phyloP scores from a whole-genome alignment of 768 basidiomycete species.

The Boletales sp. region DNA sequence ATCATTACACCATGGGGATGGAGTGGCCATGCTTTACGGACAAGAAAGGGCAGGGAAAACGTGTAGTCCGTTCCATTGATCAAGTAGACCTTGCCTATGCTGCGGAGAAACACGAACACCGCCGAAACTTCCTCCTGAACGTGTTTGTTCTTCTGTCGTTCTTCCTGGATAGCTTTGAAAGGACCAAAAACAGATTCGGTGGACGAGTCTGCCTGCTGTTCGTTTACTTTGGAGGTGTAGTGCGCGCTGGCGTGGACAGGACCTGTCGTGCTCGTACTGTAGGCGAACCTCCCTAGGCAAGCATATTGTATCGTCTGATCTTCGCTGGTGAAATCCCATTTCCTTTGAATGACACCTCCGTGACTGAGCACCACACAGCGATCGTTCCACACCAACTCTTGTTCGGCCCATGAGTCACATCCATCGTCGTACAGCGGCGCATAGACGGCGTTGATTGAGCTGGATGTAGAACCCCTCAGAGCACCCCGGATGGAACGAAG shows the following conservation, averaged over 20 bases:
- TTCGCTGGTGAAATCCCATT: slow-evolving; percentile 74
- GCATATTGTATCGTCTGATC: slow-evolving; percentile 74
- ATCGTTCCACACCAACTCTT: slow-evolving; percentile 70
- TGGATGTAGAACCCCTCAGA: slow-evolving; percentile 51
- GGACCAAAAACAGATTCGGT: slow-evolving; percentile 38
- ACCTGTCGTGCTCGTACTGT: slow-evolving; percentile 32
- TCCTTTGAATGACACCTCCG: slow-evolving; percentile 65
- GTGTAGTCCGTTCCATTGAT: slow-evolving; percentile 72
- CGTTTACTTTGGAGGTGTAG: slow-evolving; percentile 22
- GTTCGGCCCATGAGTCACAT: slow-evolving; percentile 45
- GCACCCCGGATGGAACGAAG: slow-evolving; percentile 58
- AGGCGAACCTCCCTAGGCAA: slow-evolving; percentile 71
- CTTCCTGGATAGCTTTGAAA: slow-evolving; percentile 38
- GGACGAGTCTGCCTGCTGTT: slow-evolving; percentile 14
- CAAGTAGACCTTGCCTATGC: slow-evolving; percentile 68
- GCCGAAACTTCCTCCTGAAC: slow-evolving; percentile 44
- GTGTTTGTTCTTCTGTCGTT: slow-evolving; percentile 38
- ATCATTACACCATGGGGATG: slow-evolving; percentile 78
- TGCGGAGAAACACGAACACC: slow-evolving; percentile 76
- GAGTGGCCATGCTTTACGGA: slow-evolving; percentile 74
- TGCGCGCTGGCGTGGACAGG: slow-evolving; percentile 26
- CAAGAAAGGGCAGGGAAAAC: slow-evolving; percentile 77
- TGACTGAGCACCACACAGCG: slow-evolving; percentile 58
- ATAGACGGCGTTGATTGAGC: slow-evolving; percentile 39
- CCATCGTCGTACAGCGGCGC: slow-evolving; percentile 39